phyloP scores from a whole-genome alignment of 345 rosid species.

The Murraya paniculata region DNA sequence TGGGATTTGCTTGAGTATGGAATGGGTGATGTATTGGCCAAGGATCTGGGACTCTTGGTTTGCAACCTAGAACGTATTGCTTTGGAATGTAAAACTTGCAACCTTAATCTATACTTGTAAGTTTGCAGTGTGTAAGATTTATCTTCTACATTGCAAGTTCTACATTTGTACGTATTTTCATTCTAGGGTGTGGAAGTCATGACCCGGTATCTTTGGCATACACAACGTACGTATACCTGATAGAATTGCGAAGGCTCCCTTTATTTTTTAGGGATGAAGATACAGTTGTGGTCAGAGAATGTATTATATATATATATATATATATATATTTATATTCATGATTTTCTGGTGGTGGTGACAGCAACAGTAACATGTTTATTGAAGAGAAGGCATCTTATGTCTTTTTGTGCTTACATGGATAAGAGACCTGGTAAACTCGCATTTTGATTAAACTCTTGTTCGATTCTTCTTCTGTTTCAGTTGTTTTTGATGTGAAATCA shows the following conservation, averaged over 20 bases:
- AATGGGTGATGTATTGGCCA: neutral
- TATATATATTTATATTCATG: no score
- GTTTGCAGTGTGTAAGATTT: neutral
- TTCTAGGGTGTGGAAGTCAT: no score
- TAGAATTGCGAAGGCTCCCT: neutral
- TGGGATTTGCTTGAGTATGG: neutral
- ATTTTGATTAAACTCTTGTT: neutral
- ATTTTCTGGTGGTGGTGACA: neutral
- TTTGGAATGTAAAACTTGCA: neutral
- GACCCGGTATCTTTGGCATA: no score
- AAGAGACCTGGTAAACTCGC: neutral
- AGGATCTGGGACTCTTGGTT: neutral
- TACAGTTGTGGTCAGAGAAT: neutral
- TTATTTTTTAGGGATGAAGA: neutral
- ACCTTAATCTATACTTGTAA: neutral
- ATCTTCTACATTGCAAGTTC: neutral
- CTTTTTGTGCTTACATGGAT: neutral
- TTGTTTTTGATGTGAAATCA: neutral
- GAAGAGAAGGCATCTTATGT: neutral
- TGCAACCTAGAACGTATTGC: neutral
- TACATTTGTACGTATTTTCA: no score
- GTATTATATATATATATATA: no score
- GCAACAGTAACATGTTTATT: neutral
- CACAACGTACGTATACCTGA: no score
- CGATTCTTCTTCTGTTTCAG: neutral